These are phyloP conservation scores for Halophytophthora polymorphica DNA, from an alignment of 352 stramenopile species.

Conservation along the genomic window DNA sequence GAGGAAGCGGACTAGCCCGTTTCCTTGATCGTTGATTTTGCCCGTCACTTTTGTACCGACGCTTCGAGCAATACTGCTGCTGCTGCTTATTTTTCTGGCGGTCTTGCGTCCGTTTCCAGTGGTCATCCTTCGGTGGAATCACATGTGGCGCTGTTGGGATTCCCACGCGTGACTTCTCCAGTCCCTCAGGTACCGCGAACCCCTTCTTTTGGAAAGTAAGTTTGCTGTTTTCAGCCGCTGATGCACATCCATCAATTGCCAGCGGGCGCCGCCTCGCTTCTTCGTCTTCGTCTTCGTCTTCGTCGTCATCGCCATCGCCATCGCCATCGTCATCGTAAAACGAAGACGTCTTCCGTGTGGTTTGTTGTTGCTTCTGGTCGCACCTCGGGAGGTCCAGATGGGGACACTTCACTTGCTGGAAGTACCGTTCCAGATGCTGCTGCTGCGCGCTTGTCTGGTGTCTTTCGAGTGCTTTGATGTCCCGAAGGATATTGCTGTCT, in stretches of 20 bases:
- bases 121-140: not conserved
- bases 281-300: too few species aligned
- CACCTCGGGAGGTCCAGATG: too few species aligned
- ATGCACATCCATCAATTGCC: too few species aligned
- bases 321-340: too few species aligned
- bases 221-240: too few species aligned
- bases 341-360: too few species aligned
- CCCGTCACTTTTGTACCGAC: constrained; percentile 5
- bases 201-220: too few species aligned
- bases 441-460: constrained; percentile 47
- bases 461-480: constrained; percentile 47
- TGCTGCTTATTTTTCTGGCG: not conserved
- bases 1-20: constrained; percentile 2
- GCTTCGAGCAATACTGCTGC: constrained; percentile 5
- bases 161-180: too few species aligned
- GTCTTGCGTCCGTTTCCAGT: not conserved
- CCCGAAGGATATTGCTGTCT: constrained; percentile 39
- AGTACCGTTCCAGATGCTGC: constrained; percentile 36
- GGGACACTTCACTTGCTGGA: constrained; percentile 24
- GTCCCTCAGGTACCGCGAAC: too few species aligned
- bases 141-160: not conserved
- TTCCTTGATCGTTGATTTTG: constrained; percentile 8
- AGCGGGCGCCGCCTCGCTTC: too few species aligned
- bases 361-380: too few species aligned
- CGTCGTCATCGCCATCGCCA: not conserved